These are phyloP conservation scores for Candida sp. DNA, from an alignment of 1,139 yeast species.

Conservation along the genomic window DNA sequence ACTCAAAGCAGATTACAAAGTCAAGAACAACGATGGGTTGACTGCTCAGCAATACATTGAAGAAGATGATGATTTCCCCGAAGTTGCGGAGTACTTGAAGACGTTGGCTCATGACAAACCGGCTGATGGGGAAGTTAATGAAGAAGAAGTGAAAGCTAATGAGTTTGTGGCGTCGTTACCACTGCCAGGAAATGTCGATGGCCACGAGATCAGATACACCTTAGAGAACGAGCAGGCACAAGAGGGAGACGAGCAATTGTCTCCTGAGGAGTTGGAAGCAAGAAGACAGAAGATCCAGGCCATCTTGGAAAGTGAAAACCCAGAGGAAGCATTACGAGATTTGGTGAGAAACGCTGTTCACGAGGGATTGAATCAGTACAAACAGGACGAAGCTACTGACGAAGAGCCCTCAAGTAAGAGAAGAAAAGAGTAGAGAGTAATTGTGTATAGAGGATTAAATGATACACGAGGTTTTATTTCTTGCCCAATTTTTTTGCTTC, in stretches of 20 bases:
- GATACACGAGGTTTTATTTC: not conserved
- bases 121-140: slow-evolving; percentile 7
- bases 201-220: slow-evolving; percentile 62
- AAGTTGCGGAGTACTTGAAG: slow-evolving; percentile 67
- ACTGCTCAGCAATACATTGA: slow-evolving; percentile 73
- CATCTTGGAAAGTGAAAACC: slow-evolving; percentile 76
- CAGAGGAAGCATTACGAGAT: slow-evolving; percentile 76
- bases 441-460: not conserved
- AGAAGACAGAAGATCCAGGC: slow-evolving; percentile 69
- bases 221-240: slow-evolving; percentile 50
- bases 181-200: slow-evolving; percentile 44
- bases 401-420: slow-evolving; percentile 27
- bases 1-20: slow-evolving; percentile 64
- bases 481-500: not conserved
- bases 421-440: slow-evolving; percentile 16
- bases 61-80: slow-evolving; percentile 89
- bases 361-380: slow-evolving; percentile 43
- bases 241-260: slow-evolving; percentile 34
- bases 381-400: slow-evolving; percentile 17
- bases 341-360: slow-evolving; percentile 70
- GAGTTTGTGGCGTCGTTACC: slow-evolving; percentile 36
- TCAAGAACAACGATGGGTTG: slow-evolving; percentile 72
- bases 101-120: slow-evolving; percentile 44
- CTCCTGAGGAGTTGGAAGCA: slow-evolving; percentile 42
- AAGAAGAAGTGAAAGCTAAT: slow-evolving; percentile 14